A percentile compares a stretch with the other conserved stretches of the same genome.
Conservation (phyloP, 768 basidiomycete genomes). For the Rubroboletus satanas region DNA sequence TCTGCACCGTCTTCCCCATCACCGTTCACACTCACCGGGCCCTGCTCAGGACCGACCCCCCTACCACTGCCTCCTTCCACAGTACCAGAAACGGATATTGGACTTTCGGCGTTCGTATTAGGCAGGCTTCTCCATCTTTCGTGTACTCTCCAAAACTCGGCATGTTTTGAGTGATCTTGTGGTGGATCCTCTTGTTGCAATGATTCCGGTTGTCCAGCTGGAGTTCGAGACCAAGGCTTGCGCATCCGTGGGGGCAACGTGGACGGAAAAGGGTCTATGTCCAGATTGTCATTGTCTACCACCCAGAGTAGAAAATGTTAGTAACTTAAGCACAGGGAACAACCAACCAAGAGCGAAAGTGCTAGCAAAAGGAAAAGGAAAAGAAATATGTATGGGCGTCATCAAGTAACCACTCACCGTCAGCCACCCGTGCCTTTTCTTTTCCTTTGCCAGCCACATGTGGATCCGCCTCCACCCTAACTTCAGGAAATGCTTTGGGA, state of each 20-base stretch:
- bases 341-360: neutral
- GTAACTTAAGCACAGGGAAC: neutral
- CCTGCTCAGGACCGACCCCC: neutral
- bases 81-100: conserved; percentile 10
- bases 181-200: neutral
- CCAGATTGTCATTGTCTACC: conserved; percentile 12
- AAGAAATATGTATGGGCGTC: neutral
- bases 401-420: conserved; percentile 20
- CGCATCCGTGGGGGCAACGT: conserved; percentile 63
- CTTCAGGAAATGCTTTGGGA: conserved; percentile 15
- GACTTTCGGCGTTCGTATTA: conserved; percentile 18
- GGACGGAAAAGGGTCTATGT: conserved; percentile 11
- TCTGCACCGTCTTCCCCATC: conserved; percentile 16
- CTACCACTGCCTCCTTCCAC: neutral
- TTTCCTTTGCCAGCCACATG: conserved; percentile 16
- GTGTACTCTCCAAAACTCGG: conserved; percentile 9
- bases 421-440: conserved; percentile 12
- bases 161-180: neutral
- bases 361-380: neutral
- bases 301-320: neutral
- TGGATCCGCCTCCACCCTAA: conserved; percentile 7
- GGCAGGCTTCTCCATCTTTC: conserved; percentile 25
- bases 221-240: conserved; percentile 39
- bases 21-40: neutral
- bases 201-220: neutral